Evolutionary conservation across 495 filamentous ascomycete species (phyloP), one percentile per base, ranked within the genome.

Genomic region (Cairneyella variabilis): DNA sequence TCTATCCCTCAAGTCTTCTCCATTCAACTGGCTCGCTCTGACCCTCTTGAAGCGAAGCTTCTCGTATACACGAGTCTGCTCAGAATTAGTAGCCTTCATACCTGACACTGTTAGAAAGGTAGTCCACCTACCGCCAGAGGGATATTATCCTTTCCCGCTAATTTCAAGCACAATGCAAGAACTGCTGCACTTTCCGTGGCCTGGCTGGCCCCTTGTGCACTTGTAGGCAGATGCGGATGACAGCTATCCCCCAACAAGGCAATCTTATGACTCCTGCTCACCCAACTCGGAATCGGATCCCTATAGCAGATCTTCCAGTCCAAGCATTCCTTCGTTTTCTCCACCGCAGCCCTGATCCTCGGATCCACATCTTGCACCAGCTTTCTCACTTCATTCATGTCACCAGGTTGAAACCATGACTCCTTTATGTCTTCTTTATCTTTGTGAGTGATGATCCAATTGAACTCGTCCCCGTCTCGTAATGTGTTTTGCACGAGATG

Each of bases 291-390:
- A 23, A 77, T 61, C 22, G 74, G 74, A 41, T 76, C 71, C 25
- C 74, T 61, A 47, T 76, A 77, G 50, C 72, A 76, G 26, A 77
- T 76, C 62, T 76, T 77, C 72, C 73, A 77, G 58, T 77, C 74
- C 1, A 79, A 60, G 32, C 70, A 75, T 12, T 67, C 65, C 12
- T 70, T 65, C n/a, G 76, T 77, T 54, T 73, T 72, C 38, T 65
- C 65, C 20, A 77, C 71, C 5, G 72, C 73, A 7, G 69, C 70
- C 22, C 59, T 65, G 45, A 77, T 75, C 25, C 64, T 51, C 18
- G 72, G 71, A 54, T 79, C 75, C 12, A 72, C 55, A 44, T 64
- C 65, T 22, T 58, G 49, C 22, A 66, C 63, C 14, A 60, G 62
- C 38, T 58, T 63, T 39, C 67, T 64, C 17, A 76, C 74, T 43